Conservation (phyloP, 2,329 filamentous ascomycete species). For the Leptoxyphium fumago region DNA sequence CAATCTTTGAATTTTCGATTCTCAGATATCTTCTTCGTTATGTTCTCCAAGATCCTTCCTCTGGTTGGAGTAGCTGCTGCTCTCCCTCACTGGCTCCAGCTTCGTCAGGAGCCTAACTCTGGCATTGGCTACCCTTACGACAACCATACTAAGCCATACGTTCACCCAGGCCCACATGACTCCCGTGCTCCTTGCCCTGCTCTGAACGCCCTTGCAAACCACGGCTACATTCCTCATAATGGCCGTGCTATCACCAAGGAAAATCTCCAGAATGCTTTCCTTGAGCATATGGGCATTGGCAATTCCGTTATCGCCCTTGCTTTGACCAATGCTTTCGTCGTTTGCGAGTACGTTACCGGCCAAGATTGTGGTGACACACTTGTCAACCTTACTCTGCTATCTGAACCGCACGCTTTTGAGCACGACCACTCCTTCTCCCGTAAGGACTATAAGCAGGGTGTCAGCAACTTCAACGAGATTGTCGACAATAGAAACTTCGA, state of each 20-base stretch:
- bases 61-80: too few species aligned
- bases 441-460: conserved; percentile 3
- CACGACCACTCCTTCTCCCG: conserved; percentile 5
- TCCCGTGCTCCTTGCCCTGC: conserved; percentile 16
- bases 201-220: conserved; percentile 14
- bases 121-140: too few species aligned
- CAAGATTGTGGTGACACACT: background rate
- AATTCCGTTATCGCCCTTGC: background rate
- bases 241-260: conserved; percentile 8
- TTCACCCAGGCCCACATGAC: conserved; percentile 5
- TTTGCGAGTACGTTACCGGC: conserved; percentile 1
- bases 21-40: too few species aligned
- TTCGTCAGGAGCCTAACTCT: too few species aligned
- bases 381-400: background rate
- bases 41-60: too few species aligned
- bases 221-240: conserved; percentile 12
- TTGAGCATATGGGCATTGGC: too few species aligned
- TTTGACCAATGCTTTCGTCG: background rate
- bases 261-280: too few species aligned
- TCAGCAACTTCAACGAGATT: background rate
- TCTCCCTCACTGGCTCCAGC: too few species aligned
- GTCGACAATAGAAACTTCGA: conserved; percentile 4
- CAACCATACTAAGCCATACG: background rate
- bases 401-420: conserved; percentile 2
- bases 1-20: too few species aligned